These are phyloP conservation scores for Fomes fomentarius DNA, from an alignment of 1,284 basidiomycete species.

Conservation along the genomic window DNA sequence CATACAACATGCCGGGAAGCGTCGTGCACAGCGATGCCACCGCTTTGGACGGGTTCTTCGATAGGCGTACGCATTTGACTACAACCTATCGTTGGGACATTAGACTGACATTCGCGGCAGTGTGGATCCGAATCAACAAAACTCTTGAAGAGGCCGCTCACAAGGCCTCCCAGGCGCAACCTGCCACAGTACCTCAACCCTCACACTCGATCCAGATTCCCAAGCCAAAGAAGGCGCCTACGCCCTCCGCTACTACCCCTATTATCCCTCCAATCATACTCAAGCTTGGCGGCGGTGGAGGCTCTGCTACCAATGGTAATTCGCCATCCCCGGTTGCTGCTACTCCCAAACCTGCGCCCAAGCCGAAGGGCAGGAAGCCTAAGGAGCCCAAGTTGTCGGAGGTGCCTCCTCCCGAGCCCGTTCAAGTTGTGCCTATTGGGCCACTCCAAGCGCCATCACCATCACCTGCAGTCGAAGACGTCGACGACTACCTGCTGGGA, in stretches of 20 bases:
- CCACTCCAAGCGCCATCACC: not conserved
- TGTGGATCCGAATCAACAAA: conserved; percentile 79
- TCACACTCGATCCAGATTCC: conserved; percentile 16
- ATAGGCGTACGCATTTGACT: conserved; percentile 64
- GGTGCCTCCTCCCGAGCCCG: conserved; percentile 50
- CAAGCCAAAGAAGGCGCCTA: conserved; percentile 29
- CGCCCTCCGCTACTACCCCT: conserved; percentile 35
- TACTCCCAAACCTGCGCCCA: conserved; percentile 31
- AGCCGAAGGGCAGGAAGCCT: conserved; percentile 50
- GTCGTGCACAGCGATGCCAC: conserved; percentile 81
- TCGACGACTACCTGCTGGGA: conserved; percentile 78
- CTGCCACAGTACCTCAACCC: conserved; percentile 10
- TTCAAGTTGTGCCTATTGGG: conserved; percentile 37
- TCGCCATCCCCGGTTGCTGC: conserved; percentile 13
- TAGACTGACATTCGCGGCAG: conserved; percentile 38
- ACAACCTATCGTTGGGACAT: no score
- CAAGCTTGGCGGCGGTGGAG: conserved; percentile 44
- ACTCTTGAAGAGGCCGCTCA: conserved; percentile 63
- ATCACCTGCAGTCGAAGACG: conserved; percentile 25
- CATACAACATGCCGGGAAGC: conserved; percentile 80
- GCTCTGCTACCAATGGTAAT: conserved; percentile 21
- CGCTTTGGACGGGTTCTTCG: conserved; percentile 81
- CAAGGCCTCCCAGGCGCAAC: conserved; percentile 41
- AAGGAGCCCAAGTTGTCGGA: conserved; percentile 45
- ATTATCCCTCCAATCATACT: conserved; percentile 62